phyloP scores from a whole-genome alignment of 306 rosid species.

The Glycine soja region DNA sequence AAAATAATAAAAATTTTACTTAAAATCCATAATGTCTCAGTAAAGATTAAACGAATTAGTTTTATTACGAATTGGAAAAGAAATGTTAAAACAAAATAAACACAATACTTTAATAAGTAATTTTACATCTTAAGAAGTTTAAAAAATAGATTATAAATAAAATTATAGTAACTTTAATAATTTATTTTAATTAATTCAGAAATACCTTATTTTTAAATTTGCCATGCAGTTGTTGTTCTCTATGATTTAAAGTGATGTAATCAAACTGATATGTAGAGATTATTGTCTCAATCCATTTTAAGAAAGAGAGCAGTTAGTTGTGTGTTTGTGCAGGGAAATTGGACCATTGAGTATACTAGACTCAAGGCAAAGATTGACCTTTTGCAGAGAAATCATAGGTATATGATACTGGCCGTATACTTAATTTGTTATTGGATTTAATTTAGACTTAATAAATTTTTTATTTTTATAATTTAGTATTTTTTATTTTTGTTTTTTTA shows the following conservation, averaged over 20 bases:
- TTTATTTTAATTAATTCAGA: not conserved
- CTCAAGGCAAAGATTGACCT: slow-evolving; percentile 80
- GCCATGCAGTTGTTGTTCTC: not conserved
- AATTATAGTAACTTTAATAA: not conserved
- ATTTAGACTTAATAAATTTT: not conserved
- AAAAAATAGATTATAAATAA: not conserved
- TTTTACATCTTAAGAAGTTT: not conserved
- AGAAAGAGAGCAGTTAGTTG: not conserved
- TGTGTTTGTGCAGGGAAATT: slow-evolving; percentile 64
- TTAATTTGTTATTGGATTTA: not conserved
- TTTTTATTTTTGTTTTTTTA: no score
- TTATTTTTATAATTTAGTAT: no score
- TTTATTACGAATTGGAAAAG: not conserved
- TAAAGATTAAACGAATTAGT: not conserved
- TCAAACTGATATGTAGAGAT: not conserved
- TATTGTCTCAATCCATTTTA: not conserved
- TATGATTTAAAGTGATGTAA: not conserved
- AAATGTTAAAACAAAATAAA: not conserved
- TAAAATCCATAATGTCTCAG: not conserved
- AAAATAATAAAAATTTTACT: not conserved
- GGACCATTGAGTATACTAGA: slow-evolving; percentile 79
- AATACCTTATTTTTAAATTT: not conserved
- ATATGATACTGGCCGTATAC: not conserved
- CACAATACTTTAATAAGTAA: not conserved
- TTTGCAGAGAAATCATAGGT: slow-evolving; percentile 79